Evolutionary conservation across 2,329 filamentous ascomycete genomes (phyloP).

Genomic region (Dichotomopilus funicola): DNA sequence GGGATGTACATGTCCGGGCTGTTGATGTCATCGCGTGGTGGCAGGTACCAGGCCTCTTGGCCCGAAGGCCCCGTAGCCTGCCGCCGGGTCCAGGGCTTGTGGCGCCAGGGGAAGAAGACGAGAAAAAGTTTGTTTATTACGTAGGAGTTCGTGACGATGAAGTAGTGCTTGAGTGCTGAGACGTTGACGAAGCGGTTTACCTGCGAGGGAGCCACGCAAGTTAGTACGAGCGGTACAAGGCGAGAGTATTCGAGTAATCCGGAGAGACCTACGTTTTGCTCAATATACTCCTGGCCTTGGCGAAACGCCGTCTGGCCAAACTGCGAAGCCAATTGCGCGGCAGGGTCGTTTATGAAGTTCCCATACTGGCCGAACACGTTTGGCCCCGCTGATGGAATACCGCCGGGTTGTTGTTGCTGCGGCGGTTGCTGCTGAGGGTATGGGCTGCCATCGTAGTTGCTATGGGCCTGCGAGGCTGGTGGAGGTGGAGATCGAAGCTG

Average conservation of each 20-base stretch:
- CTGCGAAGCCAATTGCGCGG: constrained; percentile 90
- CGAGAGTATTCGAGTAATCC: background rate
- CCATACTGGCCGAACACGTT: constrained; percentile 69
- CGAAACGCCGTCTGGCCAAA: constrained; percentile 87
- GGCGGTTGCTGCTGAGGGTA: constrained; percentile 62
- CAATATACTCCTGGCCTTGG: constrained; percentile 88
- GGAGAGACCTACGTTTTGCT: constrained; percentile 71
- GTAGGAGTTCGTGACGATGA: constrained; percentile 97
- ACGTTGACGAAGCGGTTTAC: constrained; percentile 77
- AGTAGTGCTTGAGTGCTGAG: constrained; percentile 93
- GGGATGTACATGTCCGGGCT: constrained; percentile 97
- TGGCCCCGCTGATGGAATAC: constrained; percentile 39
- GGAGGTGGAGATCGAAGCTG: constrained; percentile 92
- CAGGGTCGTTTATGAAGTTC: constrained; percentile 92
- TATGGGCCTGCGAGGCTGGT: constrained; percentile 63
- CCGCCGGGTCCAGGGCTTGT: constrained; percentile 94
- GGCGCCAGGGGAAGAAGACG: constrained; percentile 94
- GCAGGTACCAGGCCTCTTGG: constrained; percentile 72
- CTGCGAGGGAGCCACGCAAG: constrained; percentile 26
- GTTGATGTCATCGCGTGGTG: constrained; percentile 91
- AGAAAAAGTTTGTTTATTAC: constrained; percentile 89
- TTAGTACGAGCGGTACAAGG: background rate
- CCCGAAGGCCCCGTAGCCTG: constrained; percentile 61
- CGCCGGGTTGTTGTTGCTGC: constrained; percentile 28
- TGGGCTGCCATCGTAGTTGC: constrained; percentile 53